Conservation (phyloP, 768 basidiomycete genomes). For the Vishniacozyma victoriae region DNA sequence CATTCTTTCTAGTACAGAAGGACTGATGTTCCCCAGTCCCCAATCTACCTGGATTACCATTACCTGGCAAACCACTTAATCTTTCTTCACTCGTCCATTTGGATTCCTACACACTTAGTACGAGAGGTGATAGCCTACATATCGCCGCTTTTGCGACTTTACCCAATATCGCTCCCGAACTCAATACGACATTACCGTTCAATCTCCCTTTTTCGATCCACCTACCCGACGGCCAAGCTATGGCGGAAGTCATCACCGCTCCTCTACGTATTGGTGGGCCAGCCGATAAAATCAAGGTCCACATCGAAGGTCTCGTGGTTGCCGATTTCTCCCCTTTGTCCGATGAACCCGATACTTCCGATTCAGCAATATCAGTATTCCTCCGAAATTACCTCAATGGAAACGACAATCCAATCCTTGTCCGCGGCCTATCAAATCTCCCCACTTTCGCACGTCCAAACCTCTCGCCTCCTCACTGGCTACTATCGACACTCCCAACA, state of each 20-base stretch:
- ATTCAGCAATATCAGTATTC: conserved; percentile 32
- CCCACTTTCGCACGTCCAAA: conserved; percentile 15
- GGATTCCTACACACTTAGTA: conserved; percentile 28
- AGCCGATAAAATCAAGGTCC: conserved; percentile 11
- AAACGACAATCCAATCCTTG: conserved; percentile 33
- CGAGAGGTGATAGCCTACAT: conserved; percentile 9
- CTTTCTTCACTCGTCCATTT: conserved; percentile 36
- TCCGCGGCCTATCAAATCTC: conserved; percentile 25
- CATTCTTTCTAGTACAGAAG: no score
- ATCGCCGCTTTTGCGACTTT: conserved; percentile 30
- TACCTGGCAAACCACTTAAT: conserved; percentile 30
- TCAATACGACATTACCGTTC: conserved; percentile 30
- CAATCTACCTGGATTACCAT: conserved; percentile 28
- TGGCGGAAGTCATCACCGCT: conserved; percentile 42
- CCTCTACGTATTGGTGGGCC: conserved; percentile 18
- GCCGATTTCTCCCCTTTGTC: conserved; percentile 10
- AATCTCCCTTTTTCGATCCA: conserved; percentile 38
- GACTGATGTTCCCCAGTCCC: no score
- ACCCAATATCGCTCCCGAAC: conserved; percentile 24
- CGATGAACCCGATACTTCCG: background rate
- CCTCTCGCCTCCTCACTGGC: conserved; percentile 29
- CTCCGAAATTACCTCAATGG: conserved; percentile 42
- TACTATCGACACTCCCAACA: conserved; percentile 21
- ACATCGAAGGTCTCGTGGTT: conserved; percentile 25
- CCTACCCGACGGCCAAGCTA: conserved; percentile 11